Evolutionary conservation across 768 basidiomycete species (phyloP).

Genomic region (Russula sp.): DNA sequence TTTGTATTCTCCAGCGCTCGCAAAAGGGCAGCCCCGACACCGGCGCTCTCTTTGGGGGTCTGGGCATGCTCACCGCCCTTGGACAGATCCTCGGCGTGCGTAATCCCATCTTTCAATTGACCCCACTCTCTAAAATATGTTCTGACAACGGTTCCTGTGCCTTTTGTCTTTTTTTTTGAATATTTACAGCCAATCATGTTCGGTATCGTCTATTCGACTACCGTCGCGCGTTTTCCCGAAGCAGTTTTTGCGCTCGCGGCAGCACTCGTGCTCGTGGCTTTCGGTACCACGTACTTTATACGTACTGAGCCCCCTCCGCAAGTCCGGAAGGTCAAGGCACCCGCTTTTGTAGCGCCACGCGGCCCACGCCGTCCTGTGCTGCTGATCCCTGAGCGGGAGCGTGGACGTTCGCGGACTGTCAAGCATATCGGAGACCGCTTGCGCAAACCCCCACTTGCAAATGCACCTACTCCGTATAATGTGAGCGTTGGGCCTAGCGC

Average conservation of each 20-base stretch:
- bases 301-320: constrained; percentile 33
- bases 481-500: background rate
- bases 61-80: constrained; percentile 64
- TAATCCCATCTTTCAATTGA: constrained; percentile 30
- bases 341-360: background rate
- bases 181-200: constrained; percentile 66
- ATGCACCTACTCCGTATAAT: background rate
- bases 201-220: constrained; percentile 60
- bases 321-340: constrained; percentile 26
- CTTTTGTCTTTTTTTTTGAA: background rate
- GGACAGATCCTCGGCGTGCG: constrained; percentile 55
- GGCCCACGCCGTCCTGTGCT: constrained; percentile 4
- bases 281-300: constrained; percentile 48
- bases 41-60: constrained; percentile 68
- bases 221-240: constrained; percentile 64
- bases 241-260: constrained; percentile 64
- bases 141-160: background rate
- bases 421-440: constrained; percentile 29
- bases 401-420: constrained; percentile 28
- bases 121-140: background rate
- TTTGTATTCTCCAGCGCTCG: constrained; percentile 51
- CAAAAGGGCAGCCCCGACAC: constrained; percentile 38
- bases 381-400: constrained; percentile 20
- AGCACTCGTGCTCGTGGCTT: constrained; percentile 47
- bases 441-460: background rate